Evolutionary conservation across 2,329 filamentous ascomycete species (phyloP).

Genomic region (Parastagonospora avenae): DNA sequence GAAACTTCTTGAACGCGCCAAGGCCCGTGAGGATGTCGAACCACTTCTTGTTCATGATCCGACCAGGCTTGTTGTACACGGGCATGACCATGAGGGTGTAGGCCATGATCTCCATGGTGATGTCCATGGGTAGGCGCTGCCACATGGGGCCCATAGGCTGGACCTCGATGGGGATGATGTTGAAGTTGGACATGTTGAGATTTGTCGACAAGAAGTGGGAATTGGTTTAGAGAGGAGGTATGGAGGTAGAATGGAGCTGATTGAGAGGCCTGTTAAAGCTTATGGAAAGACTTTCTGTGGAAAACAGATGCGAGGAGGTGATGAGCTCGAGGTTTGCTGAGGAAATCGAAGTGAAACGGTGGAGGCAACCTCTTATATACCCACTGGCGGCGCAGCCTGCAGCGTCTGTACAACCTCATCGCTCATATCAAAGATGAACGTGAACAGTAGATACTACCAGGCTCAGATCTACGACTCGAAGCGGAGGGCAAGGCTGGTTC

Average conservation of each 20-base stretch:
- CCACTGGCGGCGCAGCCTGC: not conserved
- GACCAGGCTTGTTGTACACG: conserved; percentile 1
- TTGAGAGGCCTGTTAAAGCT: not conserved
- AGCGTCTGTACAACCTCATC: not conserved
- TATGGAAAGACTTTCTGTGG: not conserved
- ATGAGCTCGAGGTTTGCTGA: not conserved
- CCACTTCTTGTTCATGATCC: not conserved
- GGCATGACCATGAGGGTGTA: conserved; percentile 1
- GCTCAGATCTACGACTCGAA: not conserved
- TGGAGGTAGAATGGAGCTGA: not conserved
- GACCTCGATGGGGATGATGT: conserved; percentile 19
- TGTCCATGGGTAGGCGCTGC: not conserved
- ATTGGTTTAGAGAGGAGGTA: not conserved
- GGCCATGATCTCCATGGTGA: conserved; percentile 17
- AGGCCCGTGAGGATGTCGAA: conserved; percentile 10
- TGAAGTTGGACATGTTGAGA: not conserved
- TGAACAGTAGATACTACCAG: not conserved
- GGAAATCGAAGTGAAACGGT: not conserved
- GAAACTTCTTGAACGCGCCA: conserved; percentile 6
- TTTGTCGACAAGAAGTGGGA: not conserved
- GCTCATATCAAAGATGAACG: not conserved
- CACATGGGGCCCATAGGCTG: not conserved
- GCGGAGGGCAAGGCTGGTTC: not conserved
- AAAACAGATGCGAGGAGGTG: not conserved
- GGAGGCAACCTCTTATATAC: not conserved